These are phyloP conservation scores for Serendipita indica DNA, from an alignment of 768 basidiomycete genomes.

Conservation along the genomic window DNA sequence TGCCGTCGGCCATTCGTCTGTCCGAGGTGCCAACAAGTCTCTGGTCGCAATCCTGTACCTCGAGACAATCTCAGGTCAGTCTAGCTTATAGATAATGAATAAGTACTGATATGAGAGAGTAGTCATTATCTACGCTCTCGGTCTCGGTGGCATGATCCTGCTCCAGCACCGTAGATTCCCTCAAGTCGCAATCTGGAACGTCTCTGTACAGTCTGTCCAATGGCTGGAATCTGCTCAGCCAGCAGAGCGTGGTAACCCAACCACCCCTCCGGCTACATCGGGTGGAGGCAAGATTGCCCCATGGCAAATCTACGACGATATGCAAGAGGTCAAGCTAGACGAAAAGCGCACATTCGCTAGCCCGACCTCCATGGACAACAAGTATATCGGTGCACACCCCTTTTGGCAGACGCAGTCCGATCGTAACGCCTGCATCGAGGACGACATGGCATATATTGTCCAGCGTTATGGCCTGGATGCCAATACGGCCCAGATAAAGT, in stretches of 20 bases:
- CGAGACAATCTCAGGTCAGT: slow-evolving; percentile 1
- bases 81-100: neutral
- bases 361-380: neutral
- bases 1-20: neutral
- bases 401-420: neutral
- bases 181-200: neutral
- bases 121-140: slow-evolving; percentile 6
- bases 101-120: neutral
- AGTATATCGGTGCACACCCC: neutral
- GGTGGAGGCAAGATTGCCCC: neutral
- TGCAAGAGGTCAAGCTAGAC: neutral
- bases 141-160: neutral
- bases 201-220: neutral
- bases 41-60: neutral
- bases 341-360: neutral
- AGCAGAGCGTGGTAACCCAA: neutral
- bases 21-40: neutral
- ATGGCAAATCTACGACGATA: neutral
- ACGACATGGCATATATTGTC: neutral
- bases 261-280: neutral
- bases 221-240: neutral
- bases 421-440: neutral
- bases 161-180: slow-evolving; percentile 4
- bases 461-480: slow-evolving; percentile 6
- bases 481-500: neutral